These are phyloP conservation scores for Paralagenidium karlingii DNA, from an alignment of 352 stramenopile genomes.

Conservation along the genomic window DNA sequence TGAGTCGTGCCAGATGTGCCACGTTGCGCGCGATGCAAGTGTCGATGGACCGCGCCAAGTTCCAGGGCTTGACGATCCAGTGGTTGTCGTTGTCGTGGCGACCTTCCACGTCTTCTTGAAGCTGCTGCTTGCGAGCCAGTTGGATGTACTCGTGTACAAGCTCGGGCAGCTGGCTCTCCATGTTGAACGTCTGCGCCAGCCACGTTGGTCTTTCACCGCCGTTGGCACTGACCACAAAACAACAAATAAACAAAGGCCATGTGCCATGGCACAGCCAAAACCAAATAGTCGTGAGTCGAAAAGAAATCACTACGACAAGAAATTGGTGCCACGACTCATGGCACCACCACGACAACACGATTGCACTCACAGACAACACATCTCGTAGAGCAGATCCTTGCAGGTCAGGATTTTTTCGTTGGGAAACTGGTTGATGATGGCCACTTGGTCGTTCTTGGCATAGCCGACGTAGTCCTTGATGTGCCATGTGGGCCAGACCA, in stretches of 20 bases:
- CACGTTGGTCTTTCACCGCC: slow-evolving; percentile 19
- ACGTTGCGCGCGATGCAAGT: slow-evolving; percentile 34
- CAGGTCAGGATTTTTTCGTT: slow-evolving; percentile 48
- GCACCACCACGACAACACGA: too few relatives aligned
- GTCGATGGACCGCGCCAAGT: slow-evolving; percentile 44
- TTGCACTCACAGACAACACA: slow-evolving; percentile 29
- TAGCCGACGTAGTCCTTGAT: slow-evolving; percentile 41
- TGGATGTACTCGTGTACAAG: slow-evolving; percentile 32
- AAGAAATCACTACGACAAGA: too few relatives aligned
- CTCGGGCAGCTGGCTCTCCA: slow-evolving; percentile 35
- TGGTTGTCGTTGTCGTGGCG: slow-evolving; percentile 15
- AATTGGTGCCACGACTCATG: too few relatives aligned
- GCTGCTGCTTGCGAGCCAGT: slow-evolving; percentile 14
- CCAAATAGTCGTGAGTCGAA: too few relatives aligned
- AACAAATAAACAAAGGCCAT: neutral
- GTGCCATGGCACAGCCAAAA: neutral
- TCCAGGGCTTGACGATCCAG: slow-evolving; percentile 53
- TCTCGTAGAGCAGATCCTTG: slow-evolving; percentile 49
- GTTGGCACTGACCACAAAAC: slow-evolving; percentile 11
- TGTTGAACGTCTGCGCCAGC: slow-evolving; percentile 44
- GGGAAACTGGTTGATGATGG: slow-evolving; percentile 47
- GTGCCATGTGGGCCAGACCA: slow-evolving; percentile 34
- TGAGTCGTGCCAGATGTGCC: slow-evolving; percentile 24
- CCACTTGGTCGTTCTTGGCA: slow-evolving; percentile 20
- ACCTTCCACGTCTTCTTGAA: slow-evolving; percentile 12